phyloP scores from a whole-genome alignment of 768 basidiomycete genomes.

The Nidula microcarpa region DNA sequence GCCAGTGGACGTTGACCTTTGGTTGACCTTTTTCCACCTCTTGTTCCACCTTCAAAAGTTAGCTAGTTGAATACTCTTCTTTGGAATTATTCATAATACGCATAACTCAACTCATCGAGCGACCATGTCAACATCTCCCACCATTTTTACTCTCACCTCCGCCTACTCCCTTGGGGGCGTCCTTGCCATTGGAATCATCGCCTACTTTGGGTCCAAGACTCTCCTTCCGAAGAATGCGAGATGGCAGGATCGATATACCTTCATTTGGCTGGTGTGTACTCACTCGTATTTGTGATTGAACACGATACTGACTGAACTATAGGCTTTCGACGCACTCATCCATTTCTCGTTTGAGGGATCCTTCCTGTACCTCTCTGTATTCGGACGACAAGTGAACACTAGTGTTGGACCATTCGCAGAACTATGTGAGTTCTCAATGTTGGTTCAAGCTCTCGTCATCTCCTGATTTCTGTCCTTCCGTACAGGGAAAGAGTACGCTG shows the following conservation, averaged over 20 bases:
- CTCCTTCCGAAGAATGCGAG: conserved; percentile 61
- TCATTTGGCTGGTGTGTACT: conserved; percentile 70
- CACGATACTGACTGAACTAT: neutral
- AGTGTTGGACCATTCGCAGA: conserved; percentile 68
- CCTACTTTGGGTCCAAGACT: conserved; percentile 48
- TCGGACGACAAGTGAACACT: conserved; percentile 70
- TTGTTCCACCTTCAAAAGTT: too few relatives aligned
- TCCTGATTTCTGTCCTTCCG: neutral
- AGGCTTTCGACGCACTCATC: conserved; percentile 80
- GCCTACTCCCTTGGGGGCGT: conserved; percentile 64
- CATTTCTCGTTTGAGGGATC: conserved; percentile 80
- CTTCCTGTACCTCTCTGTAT: conserved; percentile 74
- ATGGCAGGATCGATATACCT: conserved; percentile 65
- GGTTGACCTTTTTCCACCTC: too few relatives aligned
- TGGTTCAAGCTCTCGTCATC: neutral
- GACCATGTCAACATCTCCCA: neutral
- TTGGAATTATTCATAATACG: too few relatives aligned
- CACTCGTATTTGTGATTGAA: neutral
- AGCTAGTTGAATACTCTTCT: too few relatives aligned
- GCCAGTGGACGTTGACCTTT: too few relatives aligned
- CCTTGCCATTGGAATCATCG: conserved; percentile 42
- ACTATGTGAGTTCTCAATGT: conserved; percentile 52
- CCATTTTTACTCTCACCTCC: conserved; percentile 57
- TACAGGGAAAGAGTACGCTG: conserved; percentile 78
- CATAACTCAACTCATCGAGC: too few relatives aligned